Percentiles rank a stretch among this genome's conserved stretches.
These are phyloP conservation scores for Protomyces gravidus DNA, from an alignment of 1,139 yeast species.

Conservation along the genomic window DNA sequence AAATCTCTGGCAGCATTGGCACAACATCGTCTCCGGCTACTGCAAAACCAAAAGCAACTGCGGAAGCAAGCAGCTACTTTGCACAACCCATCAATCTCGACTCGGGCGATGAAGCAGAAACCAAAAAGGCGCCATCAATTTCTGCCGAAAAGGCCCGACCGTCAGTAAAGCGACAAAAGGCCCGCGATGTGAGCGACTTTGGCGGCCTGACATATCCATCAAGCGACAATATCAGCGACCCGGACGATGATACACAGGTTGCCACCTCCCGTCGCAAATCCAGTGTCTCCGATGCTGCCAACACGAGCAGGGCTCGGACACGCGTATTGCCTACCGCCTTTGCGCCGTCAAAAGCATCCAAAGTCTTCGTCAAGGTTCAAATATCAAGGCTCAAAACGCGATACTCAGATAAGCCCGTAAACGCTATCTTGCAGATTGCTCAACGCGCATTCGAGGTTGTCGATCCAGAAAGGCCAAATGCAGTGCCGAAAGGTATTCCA, in stretches of 20 bases:
- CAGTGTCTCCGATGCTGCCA: background rate
- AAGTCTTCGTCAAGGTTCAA: background rate
- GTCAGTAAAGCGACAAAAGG: background rate
- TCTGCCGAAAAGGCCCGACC: no score
- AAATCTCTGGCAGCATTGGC: background rate
- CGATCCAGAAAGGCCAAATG: no score
- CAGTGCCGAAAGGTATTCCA: background rate
- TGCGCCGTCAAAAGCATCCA: background rate
- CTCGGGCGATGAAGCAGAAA: background rate
- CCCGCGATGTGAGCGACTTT: background rate
- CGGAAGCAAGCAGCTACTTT: no score
- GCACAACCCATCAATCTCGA: background rate
- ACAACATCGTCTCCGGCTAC: no score
- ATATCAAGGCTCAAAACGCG: background rate
- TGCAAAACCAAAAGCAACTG: background rate
- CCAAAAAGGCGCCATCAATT: background rate
- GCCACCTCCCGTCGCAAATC: no score
- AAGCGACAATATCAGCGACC: background rate
- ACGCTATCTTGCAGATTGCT: background rate
- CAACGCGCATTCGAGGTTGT: background rate
- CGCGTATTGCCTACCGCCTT: background rate
- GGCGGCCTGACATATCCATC: no score
- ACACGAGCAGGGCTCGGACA: background rate
- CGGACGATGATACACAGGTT: background rate
- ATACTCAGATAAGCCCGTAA: background rate